Conservation (phyloP, 192 early-diverging fungal genomes). For the Linnemannia hyalina region DNA sequence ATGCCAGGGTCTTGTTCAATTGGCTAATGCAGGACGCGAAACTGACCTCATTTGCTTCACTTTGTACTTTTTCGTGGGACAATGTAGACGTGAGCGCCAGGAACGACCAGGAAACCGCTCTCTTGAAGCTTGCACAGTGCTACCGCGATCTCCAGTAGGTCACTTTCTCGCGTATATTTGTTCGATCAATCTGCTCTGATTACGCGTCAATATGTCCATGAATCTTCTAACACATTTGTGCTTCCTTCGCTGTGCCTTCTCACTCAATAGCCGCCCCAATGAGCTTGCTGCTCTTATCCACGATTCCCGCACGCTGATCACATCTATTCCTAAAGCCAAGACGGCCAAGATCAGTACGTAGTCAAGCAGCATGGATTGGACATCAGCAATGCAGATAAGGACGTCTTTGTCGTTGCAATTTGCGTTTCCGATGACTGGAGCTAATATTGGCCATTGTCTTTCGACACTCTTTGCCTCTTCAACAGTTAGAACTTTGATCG, state of each 20-base stretch:
- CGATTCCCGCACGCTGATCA: slow-evolving; percentile 82
- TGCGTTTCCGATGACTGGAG: neutral
- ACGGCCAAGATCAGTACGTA: slow-evolving; percentile 90
- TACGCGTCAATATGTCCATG: neutral
- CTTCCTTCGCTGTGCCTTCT: neutral
- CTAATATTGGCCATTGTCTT: neutral
- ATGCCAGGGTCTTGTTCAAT: neutral
- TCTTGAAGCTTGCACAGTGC: slow-evolving; percentile 81
- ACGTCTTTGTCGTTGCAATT: neutral
- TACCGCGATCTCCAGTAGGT: slow-evolving; percentile 77
- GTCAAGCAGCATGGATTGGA: neutral
- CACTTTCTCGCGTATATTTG: neutral
- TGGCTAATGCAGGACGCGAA: neutral
- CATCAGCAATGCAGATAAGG: neutral
- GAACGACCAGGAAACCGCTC: slow-evolving; percentile 74
- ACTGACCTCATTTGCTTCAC: neutral
- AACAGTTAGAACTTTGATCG: slow-evolving; percentile 85
- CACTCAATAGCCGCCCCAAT: slow-evolving; percentile 70
- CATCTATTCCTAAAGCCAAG: slow-evolving; percentile 94
- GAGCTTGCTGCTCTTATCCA: slow-evolving; percentile 88
- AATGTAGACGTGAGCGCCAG: slow-evolving; percentile 40
- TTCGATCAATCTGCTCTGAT: neutral
- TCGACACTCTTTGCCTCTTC: neutral
- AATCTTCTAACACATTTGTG: neutral
- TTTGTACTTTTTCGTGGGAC: neutral